A percentile compares a stretch with the other conserved stretches of the same genome.
Evolutionary conservation across 768 basidiomycete genomes (phyloP).

Genomic region (Dioszegia crocea): DNA sequence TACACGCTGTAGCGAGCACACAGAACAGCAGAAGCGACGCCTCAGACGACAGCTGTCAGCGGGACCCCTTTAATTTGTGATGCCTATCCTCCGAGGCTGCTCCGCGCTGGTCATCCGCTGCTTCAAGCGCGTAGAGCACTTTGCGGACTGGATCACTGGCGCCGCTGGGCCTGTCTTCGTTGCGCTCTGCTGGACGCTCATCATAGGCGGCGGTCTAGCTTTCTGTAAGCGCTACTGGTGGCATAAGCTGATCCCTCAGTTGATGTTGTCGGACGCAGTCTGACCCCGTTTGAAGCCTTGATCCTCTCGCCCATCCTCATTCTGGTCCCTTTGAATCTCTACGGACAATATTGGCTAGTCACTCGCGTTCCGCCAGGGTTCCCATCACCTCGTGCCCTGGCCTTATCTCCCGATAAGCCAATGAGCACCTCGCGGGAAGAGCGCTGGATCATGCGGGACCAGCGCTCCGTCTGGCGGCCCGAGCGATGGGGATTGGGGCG

Average conservation of each 20-base stretch:
- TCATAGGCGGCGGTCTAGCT: constrained; percentile 63
- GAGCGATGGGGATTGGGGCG: constrained; percentile 24
- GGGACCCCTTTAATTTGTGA: too few relatives aligned
- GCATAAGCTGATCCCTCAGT: constrained; percentile 55
- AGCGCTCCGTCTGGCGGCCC: constrained; percentile 57
- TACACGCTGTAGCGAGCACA: too few relatives aligned
- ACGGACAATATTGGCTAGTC: constrained; percentile 78
- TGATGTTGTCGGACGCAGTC: constrained; percentile 67
- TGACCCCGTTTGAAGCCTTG: constrained; percentile 61
- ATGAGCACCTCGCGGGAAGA: constrained; percentile 10
- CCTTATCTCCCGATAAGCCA: constrained; percentile 6
- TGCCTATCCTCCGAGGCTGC: constrained; percentile 25
- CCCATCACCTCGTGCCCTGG: constrained; percentile 47
- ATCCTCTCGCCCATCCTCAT: constrained; percentile 59
- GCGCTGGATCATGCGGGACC: constrained; percentile 40
- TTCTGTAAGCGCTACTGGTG: constrained; percentile 65
- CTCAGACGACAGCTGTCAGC: too few relatives aligned
- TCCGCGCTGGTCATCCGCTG: constrained; percentile 57
- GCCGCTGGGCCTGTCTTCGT: constrained; percentile 90
- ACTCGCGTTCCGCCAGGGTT: constrained; percentile 77
- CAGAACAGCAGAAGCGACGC: too few relatives aligned
- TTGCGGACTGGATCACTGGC: constrained; percentile 75
- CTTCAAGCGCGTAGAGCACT: constrained; percentile 65
- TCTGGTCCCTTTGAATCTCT: constrained; percentile 72
- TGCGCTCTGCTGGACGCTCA: constrained; percentile 68